phyloP scores from a whole-genome alignment of 2,329 filamentous ascomycete species.

The Ustulina deusta region DNA sequence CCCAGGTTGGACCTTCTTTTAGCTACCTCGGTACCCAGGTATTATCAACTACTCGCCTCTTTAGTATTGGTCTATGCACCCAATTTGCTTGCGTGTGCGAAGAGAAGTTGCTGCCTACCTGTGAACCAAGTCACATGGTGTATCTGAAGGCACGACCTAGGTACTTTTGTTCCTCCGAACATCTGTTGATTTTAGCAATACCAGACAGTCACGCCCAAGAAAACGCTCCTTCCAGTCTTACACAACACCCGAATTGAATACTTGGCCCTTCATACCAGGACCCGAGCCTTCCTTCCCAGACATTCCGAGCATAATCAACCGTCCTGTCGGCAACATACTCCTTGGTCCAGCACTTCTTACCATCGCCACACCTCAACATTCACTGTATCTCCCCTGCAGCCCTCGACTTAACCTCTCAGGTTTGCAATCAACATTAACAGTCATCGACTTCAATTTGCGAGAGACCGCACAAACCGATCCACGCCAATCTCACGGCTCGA shows the following conservation, averaged over 20 bases:
- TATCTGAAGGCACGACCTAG: not conserved
- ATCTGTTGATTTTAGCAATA: not conserved
- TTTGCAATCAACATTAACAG: not conserved
- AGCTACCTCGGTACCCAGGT: too few relatives aligned
- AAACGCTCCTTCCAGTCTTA: constrained; percentile 3
- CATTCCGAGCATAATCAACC: not conserved
- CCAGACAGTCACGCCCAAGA: not conserved
- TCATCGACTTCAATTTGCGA: not conserved
- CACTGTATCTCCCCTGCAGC: not conserved
- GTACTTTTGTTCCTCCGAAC: not conserved
- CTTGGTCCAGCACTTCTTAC: not conserved
- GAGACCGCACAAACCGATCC: not conserved
- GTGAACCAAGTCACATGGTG: not conserved
- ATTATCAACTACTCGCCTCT: not conserved
- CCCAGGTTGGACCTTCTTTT: not conserved
- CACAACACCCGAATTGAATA: not conserved
- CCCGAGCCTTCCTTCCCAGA: not conserved
- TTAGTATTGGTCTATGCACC: not conserved
- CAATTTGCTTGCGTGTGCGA: not conserved
- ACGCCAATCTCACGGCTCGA: not conserved
- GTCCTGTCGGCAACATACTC: not conserved
- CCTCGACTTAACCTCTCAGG: not conserved
- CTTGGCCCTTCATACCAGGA: not conserved
- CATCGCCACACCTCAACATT: not conserved
- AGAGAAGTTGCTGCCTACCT: constrained; percentile 15